Base-by-base conservation (phyloP, 108 stramenopile genomes). In the Aurantiochytrium sp. region DNA sequence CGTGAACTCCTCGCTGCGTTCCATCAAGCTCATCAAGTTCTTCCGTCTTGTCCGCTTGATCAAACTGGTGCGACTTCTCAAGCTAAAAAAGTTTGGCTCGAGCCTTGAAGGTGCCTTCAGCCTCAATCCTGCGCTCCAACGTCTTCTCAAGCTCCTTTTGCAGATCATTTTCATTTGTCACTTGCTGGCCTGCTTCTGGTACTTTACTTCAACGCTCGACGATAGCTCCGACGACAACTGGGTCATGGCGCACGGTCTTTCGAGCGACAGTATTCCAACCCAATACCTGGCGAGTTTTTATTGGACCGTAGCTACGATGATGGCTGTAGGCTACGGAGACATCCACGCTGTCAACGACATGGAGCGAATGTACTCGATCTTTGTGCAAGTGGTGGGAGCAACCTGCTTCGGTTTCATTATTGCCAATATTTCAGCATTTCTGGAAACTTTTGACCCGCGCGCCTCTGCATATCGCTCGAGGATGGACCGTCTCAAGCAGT, bases 271-370 rank as follows among this genome's bases (percentile, higher is more conserved):
- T 5, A 25, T 60, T 14, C 8, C 53, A 3, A 25, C 42, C 16
- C 88, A 91, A 58, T 94, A 94, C 64, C 88, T 94, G 16, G 92
- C 92, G 12, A 57, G 90, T 59, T 83, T 94, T 59, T 94, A 94
- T 91, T 94, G 91, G 91, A 91, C 91, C 5, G 92, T 93, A 21
- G 92, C 92, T 18, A 94, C 94, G 14, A 91, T 94, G 57, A 92
- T 93, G 92, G 90, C 93, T 0, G 92, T 94, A 14, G 94, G 94
- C 25, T 94, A 92, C 60, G 93, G 93, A 45, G 93, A 94, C 58
- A 89, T 94, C 43, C 58, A 64, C 21, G 91, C 91, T 5, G 59
- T 60, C 42, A 93, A 87, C 72, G 88, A 92, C 59, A 25, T 45
- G 51, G 93, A 94, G 91, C 83, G 93, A 4, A 59, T 72, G 47